These are phyloP conservation scores for Hygrocybe coccinea DNA, from an alignment of 768 basidiomycete species.

Conservation along the genomic window DNA sequence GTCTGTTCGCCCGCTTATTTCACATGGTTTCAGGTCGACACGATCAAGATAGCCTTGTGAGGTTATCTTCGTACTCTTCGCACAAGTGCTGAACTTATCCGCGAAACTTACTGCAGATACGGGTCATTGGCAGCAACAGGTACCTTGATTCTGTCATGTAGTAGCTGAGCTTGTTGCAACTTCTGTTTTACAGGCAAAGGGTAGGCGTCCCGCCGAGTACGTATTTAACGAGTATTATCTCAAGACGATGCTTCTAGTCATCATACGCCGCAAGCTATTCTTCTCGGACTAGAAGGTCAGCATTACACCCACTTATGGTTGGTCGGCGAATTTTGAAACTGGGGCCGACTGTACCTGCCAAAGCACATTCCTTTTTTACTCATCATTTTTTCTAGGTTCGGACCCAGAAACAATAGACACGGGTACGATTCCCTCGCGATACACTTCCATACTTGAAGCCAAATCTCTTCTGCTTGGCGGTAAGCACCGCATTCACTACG, in stretches of 20 bases:
- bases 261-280: slow-evolving; percentile 82
- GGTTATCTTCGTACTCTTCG: slow-evolving; percentile 19
- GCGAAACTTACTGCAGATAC: slow-evolving; percentile 46
- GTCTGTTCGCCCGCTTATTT: neutral
- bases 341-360: too few species aligned
- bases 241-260: slow-evolving; percentile 43
- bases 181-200: slow-evolving; percentile 57
- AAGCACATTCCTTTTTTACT: too few species aligned
- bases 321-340: too few species aligned
- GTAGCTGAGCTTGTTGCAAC: slow-evolving; percentile 4
- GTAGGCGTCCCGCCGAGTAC: slow-evolving; percentile 35
- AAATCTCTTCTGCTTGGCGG: slow-evolving; percentile 70
- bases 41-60: slow-evolving; percentile 81
- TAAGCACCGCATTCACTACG: slow-evolving; percentile 70
- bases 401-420: slow-evolving; percentile 94
- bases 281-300: slow-evolving; percentile 71
- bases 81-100: neutral
- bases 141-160: slow-evolving; percentile 22
- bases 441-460: slow-evolving; percentile 59
- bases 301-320: neutral
- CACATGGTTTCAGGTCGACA: slow-evolving; percentile 49
- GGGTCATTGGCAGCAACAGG: slow-evolving; percentile 93
- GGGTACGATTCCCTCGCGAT: slow-evolving; percentile 74
- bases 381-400: slow-evolving; percentile 42
- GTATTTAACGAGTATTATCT: neutral